Evolutionary conservation across 148 eudicot species (phyloP).

Genomic region (Vaccinium myrtillus): DNA sequence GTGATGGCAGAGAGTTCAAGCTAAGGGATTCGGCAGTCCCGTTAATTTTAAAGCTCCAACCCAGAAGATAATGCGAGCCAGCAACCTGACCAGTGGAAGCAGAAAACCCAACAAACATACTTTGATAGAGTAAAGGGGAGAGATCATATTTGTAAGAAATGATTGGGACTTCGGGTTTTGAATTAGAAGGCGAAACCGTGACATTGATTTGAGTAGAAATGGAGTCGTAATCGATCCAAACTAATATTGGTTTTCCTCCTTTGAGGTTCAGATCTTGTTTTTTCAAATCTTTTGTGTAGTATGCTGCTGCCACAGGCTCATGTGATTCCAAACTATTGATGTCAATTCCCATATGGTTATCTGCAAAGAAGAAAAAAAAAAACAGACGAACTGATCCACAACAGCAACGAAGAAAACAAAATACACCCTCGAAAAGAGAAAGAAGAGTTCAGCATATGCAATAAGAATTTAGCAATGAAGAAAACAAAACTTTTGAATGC

Average conservation of each 20-base stretch:
- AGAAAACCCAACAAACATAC: constrained; percentile 40
- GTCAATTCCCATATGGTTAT: constrained; percentile 16
- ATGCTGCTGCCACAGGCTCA: constrained; percentile 22
- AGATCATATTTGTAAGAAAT: constrained; percentile 30
- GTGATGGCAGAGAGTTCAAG: constrained; percentile 21
- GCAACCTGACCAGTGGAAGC: constrained; percentile 29
- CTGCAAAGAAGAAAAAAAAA: not conserved
- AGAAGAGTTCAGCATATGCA: not conserved
- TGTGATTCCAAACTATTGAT: constrained; percentile 30
- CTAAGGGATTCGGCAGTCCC: constrained; percentile 25
- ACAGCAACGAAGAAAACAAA: not conserved
- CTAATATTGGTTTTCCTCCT: constrained; percentile 21
- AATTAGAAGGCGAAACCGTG: constrained; percentile 16
- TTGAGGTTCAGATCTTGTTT: constrained; percentile 22
- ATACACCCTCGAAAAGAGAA: not conserved
- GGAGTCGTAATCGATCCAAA: constrained; percentile 42
- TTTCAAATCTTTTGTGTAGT: not conserved
- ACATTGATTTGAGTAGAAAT: constrained; percentile 19
- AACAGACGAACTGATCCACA: not conserved
- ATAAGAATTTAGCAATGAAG: not conserved
- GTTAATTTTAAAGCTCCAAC: constrained; percentile 41
- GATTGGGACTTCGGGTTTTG: constrained; percentile 27
- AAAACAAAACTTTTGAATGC: too few species aligned
- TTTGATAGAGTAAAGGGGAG: constrained; percentile 10
- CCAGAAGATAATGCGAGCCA: constrained; percentile 32